Conservation (phyloP, 345 rosid species). For the Citrus reticulata region DNA sequence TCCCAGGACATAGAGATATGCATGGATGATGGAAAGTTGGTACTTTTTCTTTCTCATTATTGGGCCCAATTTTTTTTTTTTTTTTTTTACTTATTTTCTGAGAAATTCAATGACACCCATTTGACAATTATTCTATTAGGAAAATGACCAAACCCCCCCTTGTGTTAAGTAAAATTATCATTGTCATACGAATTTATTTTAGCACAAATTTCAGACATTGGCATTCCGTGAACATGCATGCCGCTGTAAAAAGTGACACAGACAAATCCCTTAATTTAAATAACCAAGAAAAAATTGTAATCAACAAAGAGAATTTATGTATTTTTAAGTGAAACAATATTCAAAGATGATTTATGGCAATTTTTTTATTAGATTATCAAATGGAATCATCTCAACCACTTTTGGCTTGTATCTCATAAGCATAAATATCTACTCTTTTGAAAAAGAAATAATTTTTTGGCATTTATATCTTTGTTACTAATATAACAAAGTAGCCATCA, state of each 20-base stretch:
- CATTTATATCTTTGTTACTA: neutral
- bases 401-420: neutral
- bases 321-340: neutral
- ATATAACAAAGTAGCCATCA: neutral
- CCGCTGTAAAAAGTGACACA: neutral
- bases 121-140: too few relatives aligned
- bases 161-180: too few relatives aligned
- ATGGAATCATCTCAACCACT: neutral
- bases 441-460: neutral
- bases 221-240: neutral
- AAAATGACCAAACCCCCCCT: too few relatives aligned
- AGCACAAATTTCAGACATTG: slow-evolving; percentile 5
- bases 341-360: neutral
- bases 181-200: slow-evolving; percentile 2
- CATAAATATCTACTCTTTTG: neutral
- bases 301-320: neutral
- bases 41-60: slow-evolving; percentile 17
- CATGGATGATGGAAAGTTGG: slow-evolving; percentile 21
- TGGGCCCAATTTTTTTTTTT: neutral
- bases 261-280: neutral
- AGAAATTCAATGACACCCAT: neutral
- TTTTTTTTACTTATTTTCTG: neutral
- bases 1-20: slow-evolving; percentile 11
- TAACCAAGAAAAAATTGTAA: neutral
- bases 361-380: neutral